These are phyloP conservation scores for Corymbia maculata DNA, from an alignment of 345 rosid genomes.

Conservation along the genomic window DNA sequence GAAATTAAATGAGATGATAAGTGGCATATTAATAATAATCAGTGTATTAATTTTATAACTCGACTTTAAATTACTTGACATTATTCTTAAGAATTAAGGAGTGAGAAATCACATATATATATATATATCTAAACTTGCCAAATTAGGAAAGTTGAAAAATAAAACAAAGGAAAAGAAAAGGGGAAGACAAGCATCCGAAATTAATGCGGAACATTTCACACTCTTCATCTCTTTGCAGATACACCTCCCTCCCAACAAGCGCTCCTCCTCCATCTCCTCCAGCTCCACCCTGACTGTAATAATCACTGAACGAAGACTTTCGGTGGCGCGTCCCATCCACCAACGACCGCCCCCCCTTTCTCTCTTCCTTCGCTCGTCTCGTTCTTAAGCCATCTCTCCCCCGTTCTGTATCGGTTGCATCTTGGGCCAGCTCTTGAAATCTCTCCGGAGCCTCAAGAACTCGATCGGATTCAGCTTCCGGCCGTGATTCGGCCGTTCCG, in stretches of 20 bases:
- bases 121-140: background rate
- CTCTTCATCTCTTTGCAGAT: background rate
- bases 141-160: background rate
- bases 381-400: background rate
- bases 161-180: background rate
- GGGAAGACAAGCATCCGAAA: background rate
- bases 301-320: background rate
- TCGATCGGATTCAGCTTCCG: background rate
- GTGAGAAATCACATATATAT: no score
- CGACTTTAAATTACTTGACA: background rate
- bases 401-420: background rate
- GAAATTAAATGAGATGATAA: background rate
- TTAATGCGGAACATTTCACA: background rate
- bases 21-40: background rate
- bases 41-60: background rate
- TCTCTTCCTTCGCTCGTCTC: background rate
- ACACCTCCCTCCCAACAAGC: background rate
- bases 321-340: background rate
- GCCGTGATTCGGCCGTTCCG: background rate
- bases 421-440: background rate
- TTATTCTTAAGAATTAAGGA: no score
- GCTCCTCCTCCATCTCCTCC: background rate
- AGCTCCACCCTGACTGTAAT: background rate
- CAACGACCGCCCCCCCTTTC: background rate
- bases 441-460: background rate